Evolutionary conservation across 495 filamentous ascomycete species (phyloP), one percentile per base, ranked within the genome.

Genomic region (Aspergillus incahuasiensis): DNA sequence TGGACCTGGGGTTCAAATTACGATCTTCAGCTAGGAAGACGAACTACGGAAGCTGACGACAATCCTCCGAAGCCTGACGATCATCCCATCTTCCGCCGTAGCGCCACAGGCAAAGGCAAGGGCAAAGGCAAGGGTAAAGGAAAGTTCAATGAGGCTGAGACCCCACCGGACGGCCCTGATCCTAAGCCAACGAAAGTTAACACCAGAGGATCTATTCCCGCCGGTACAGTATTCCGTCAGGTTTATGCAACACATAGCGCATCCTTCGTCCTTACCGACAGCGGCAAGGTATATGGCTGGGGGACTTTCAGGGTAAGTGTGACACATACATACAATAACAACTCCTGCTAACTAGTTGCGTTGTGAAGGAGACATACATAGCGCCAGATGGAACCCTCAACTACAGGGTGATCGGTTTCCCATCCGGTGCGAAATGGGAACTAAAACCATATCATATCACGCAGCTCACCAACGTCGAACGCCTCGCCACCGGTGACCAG

Each of bases 1-100:
- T 70, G 84, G 32, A 86, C 85, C 2, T 90, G 86, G 86, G 86
- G 86, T 55, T 84, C 87, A 53, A 90, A 89, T 58, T 82, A 87
- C 57, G 75, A 86, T 54, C 79, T 80, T 43, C 85, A 85, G 22
- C 74, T 90, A 15, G 86, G 86, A 11, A 78, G 86, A 34, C 75
- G 8, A 8, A 8, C 81, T 54, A 86, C 85, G n/a, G 5, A 18
- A 3, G 5, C 32, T 15, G 38, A 40, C 38, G 18, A 1, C 3
- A 35, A 5, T 5, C 34, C 7, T 11, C 9, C 7, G 9, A 7
- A 11, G n/a, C n/a, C n/a, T 35, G 13, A 15, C 34, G 7, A 3
- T 15, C 2, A 35, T n/a, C n/a, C n/a, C n/a, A n/a, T n/a, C n/a
- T n/a, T n/a, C n/a, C n/a, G n/a, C n/a, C n/a, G n/a, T n/a, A n/a